phyloP scores from a whole-genome alignment of 306 rosid genomes.

The Luffa acutangula region DNA sequence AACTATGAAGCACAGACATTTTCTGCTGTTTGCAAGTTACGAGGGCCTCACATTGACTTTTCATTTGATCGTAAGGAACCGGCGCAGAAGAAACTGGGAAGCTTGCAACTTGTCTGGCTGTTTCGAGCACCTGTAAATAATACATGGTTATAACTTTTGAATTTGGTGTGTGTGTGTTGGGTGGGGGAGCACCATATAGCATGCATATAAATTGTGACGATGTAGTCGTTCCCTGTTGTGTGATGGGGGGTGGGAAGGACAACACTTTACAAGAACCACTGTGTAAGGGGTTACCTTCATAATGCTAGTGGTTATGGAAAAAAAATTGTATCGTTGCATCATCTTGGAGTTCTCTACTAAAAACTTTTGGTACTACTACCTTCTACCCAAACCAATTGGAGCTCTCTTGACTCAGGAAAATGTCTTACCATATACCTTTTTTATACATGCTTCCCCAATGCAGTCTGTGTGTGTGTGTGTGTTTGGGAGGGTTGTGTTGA shows the following conservation, averaged over 20 bases:
- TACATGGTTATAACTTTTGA: not conserved
- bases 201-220: not conserved
- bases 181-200: not conserved
- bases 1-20: conserved; percentile 80
- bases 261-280: too few relatives aligned
- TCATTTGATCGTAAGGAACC: conserved; percentile 80
- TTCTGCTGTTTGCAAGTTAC: conserved; percentile 69
- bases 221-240: not conserved
- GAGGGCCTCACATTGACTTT: conserved; percentile 92
- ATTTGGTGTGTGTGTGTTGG: not conserved
- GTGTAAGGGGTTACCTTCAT: not conserved
- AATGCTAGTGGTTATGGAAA: not conserved
- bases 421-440: not conserved
- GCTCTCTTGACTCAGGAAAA: not conserved
- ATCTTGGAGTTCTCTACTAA: not conserved
- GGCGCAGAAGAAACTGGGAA: conserved; percentile 56
- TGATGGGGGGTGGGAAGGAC: too few relatives aligned
- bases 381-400: not conserved
- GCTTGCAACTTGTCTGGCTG: conserved; percentile 83
- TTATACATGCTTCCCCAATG: not conserved
- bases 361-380: not conserved
- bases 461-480: not conserved
- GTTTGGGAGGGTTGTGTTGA: not conserved
- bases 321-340: not conserved
- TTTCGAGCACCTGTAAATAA: conserved; percentile 65